A percentile compares a stretch with the other conserved stretches of the same genome.
These are phyloP conservation scores for Rhizopogon vesiculosus DNA, from an alignment of 768 basidiomycete genomes.

Conservation along the genomic window DNA sequence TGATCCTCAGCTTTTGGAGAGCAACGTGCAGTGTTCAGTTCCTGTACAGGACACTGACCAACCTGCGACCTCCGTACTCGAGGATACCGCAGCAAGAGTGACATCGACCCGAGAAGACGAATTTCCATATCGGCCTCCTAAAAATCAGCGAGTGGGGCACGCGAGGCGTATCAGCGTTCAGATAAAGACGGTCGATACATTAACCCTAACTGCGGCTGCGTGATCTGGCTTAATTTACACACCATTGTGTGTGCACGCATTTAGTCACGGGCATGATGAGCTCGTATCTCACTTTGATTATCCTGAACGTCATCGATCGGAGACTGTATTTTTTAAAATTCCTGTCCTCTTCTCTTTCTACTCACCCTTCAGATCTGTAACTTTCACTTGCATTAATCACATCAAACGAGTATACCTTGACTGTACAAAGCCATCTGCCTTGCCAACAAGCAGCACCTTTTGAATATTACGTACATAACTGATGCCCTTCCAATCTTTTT, in stretches of 20 bases:
- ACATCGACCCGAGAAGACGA: constrained; percentile 9
- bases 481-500: not conserved
- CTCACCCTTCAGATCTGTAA: not conserved
- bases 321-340: not conserved
- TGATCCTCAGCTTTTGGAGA: not conserved
- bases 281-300: not conserved
- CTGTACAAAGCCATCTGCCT: not conserved
- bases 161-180: constrained; percentile 35
- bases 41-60: not conserved
- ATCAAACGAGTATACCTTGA: not conserved
- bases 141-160: constrained; percentile 30
- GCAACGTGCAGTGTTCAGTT: not conserved
- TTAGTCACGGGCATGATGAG: not conserved
- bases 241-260: not conserved
- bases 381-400: not conserved
- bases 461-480: not conserved
- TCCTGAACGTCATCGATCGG: not conserved
- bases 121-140: constrained; percentile 30
- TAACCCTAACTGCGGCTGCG: constrained; percentile 5
- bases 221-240: not conserved
- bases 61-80: not conserved
- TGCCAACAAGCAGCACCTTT: not conserved
- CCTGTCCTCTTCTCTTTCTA: not conserved
- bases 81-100: not conserved
- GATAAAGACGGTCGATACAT: constrained; percentile 22